Percentiles rank a stretch among this genome's conserved stretches.
Evolutionary conservation across 2,329 filamentous ascomycete species (phyloP).

Genomic region (Fusarium avenaceum): DNA sequence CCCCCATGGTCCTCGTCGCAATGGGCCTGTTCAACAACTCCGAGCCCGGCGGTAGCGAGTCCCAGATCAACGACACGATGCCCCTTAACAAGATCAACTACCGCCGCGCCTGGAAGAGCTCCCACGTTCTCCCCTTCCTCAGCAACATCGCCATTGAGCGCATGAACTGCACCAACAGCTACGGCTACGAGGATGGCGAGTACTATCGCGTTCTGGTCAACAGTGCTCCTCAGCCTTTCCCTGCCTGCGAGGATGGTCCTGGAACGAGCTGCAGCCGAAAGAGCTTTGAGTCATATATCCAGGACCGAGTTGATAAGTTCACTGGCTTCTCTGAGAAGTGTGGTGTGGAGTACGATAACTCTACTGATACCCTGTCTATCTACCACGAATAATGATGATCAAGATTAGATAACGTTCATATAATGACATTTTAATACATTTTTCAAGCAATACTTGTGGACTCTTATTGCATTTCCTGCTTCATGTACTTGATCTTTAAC

Average conservation of each 20-base stretch:
- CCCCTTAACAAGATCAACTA: constrained; percentile 73
- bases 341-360: constrained; percentile 44
- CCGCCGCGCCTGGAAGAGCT: constrained; percentile 73
- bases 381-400: constrained; percentile 27
- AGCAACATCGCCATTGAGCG: constrained; percentile 76
- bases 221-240: constrained; percentile 42
- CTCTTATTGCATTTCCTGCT: neutral
- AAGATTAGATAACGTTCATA: neutral
- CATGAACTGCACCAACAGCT: constrained; percentile 69
- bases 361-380: constrained; percentile 43
- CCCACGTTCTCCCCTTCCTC: constrained; percentile 73
- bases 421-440: constrained; percentile 16
- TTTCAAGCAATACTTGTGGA: neutral
- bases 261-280: constrained; percentile 41
- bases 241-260: constrained; percentile 37
- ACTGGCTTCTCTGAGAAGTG: constrained; percentile 43
- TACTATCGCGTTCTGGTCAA: constrained; percentile 46
- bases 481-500: too few relatives aligned
- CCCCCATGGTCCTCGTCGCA: constrained; percentile 75
- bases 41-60: constrained; percentile 61
- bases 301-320: constrained; percentile 35
- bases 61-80: constrained; percentile 72
- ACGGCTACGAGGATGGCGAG: constrained; percentile 58
- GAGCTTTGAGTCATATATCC: constrained; percentile 38
- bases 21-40: constrained; percentile 80